phyloP scores from a whole-genome alignment of 768 basidiomycete species.

The Leccinellum rugosiceps region DNA sequence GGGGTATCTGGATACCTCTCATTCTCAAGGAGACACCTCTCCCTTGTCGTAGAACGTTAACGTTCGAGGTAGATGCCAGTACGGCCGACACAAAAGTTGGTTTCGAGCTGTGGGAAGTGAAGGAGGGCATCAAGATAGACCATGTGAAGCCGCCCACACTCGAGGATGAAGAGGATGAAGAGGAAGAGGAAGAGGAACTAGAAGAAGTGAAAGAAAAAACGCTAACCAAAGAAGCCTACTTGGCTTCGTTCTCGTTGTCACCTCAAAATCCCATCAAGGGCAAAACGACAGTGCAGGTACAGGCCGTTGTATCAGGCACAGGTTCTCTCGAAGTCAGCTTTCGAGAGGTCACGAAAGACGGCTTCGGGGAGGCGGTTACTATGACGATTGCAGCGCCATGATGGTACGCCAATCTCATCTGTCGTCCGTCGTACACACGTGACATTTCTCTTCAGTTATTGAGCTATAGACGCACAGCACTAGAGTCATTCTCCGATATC shows the following conservation, averaged over 20 bases:
- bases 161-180: slow-evolving; percentile 40
- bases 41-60: slow-evolving; percentile 59
- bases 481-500: slow-evolving; percentile 49
- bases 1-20: slow-evolving; percentile 65
- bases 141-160: slow-evolving; percentile 47
- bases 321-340: slow-evolving; percentile 39
- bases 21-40: slow-evolving; percentile 68
- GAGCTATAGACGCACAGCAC: slow-evolving; percentile 6
- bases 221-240: slow-evolving; percentile 49
- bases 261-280: slow-evolving; percentile 42
- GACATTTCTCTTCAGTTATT: neutral
- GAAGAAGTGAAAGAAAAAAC: slow-evolving; percentile 60
- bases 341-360: slow-evolving; percentile 35
- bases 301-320: slow-evolving; percentile 32
- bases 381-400: slow-evolving; percentile 24
- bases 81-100: slow-evolving; percentile 39
- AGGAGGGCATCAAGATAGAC: slow-evolving; percentile 63
- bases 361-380: slow-evolving; percentile 32
- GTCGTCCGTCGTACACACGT: neutral
- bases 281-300: slow-evolving; percentile 50
- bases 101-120: slow-evolving; percentile 77
- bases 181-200: slow-evolving; percentile 57
- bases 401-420: slow-evolving; percentile 4
- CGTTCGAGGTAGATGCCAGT: slow-evolving; percentile 55
- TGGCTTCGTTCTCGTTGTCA: slow-evolving; percentile 37